A percentile compares a stretch with the other conserved stretches of the same genome.
Evolutionary conservation across 305 asterid genomes (phyloP).

Genomic region (Fraxinus paxiana): DNA sequence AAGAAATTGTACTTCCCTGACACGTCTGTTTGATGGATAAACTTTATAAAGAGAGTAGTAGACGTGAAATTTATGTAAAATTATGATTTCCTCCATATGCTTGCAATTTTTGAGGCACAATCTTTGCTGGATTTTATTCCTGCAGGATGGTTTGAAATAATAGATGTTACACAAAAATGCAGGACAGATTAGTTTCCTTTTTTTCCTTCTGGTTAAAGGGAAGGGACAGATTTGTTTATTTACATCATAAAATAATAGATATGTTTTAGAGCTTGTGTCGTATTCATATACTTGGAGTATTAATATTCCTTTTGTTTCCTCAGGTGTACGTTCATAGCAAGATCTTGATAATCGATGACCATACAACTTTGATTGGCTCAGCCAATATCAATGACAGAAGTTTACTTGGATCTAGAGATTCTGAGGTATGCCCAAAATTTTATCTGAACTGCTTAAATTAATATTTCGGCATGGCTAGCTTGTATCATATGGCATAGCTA

Average conservation of each 20-base stretch:
- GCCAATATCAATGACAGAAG: conserved; percentile 93
- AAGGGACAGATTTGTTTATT: background rate
- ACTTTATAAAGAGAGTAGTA: background rate
- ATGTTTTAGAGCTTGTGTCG: background rate
- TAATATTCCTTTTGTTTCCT: conserved; percentile 21
- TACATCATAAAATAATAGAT: background rate
- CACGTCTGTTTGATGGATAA: background rate
- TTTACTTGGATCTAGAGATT: conserved; percentile 94
- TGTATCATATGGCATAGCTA: background rate
- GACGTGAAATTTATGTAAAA: background rate
- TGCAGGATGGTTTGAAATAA: background rate
- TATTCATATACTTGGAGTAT: background rate
- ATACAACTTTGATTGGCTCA: conserved; percentile 69
- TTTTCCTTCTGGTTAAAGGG: background rate
- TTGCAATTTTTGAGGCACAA: background rate
- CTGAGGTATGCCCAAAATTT: conserved; percentile 58
- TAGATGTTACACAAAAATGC: background rate
- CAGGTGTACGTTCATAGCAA: conserved; percentile 97
- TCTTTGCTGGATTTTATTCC: background rate
- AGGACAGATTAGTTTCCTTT: background rate
- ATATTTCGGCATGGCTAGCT: background rate
- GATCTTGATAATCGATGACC: conserved; percentile 89
- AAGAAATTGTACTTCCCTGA: background rate
- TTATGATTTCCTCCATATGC: background rate
- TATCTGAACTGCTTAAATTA: background rate